Conservation (phyloP, 176 grass and related monocot species). For the Oropetium thomaeum region DNA sequence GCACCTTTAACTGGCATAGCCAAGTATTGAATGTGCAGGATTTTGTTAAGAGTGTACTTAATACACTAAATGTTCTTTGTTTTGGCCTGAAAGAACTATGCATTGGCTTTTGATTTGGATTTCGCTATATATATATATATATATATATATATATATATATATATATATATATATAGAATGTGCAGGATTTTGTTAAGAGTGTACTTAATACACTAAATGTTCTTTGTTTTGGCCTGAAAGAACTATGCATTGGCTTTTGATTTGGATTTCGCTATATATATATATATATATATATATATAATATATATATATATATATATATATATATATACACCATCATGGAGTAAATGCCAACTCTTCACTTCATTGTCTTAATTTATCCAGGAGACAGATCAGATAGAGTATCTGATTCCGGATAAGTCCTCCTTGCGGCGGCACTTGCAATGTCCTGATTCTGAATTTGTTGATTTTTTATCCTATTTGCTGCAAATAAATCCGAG, state of each 20-base stretch:
- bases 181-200: not conserved
- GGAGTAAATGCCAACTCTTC: not conserved
- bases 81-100: not conserved
- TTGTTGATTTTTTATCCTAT: slow-evolving; percentile 85
- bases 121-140: not conserved
- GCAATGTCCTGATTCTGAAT: slow-evolving; percentile 57
- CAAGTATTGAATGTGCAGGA: not conserved
- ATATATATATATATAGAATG: not conserved
- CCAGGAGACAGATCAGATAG: slow-evolving; percentile 72
- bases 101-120: not conserved
- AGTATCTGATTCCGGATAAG: slow-evolving; percentile 73
- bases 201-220: not conserved
- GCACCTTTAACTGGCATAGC: not conserved
- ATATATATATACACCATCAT: too few relatives aligned
- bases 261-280: not conserved
- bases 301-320: too few relatives aligned
- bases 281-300: too few relatives aligned
- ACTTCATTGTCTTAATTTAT: slow-evolving; percentile 20
- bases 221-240: not conserved
- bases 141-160: too few relatives aligned
- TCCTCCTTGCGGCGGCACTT: slow-evolving; percentile 66
- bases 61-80: not conserved
- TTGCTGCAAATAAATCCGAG: slow-evolving; percentile 93
- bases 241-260: not conserved
- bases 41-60: not conserved